Base-by-base conservation (phyloP, 2,329 filamentous ascomycete species). In the Pseudogymnoascus sp. region DNA sequence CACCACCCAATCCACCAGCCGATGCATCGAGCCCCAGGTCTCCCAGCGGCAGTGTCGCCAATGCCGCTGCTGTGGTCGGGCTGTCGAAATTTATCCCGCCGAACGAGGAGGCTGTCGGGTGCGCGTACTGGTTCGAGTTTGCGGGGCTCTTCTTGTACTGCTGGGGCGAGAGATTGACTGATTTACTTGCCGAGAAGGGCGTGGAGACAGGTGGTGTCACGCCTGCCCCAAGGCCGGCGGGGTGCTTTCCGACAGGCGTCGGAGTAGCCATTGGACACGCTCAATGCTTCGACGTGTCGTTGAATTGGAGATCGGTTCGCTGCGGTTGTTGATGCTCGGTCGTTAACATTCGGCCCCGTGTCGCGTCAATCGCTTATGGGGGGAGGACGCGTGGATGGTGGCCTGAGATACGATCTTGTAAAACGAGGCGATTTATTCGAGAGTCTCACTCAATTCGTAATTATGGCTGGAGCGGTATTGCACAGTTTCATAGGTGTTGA, bases 141-240 rank as follows among this genome's bases (percentile, higher is more conserved):
- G 83, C 84, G 0, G 85, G 84, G 5, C 84, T 86, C 69, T 85
- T 73, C 64, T 72, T 73, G 28, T 87, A 76, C 62, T 85, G 82
- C 71, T 87, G 84, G 3, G 85, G 85, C 60, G 85, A 88, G 7
- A 84, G 85, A 0, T 69, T 68, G 39, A 73, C 68, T 5, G 60
- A 80, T 78, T 8, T 68, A 25, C 68, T 69, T 23, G 80, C 77
- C 38, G 84, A 86, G 74, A 87, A 87, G 12, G 85, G 85, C 1
- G 85, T 88, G 36, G 85, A 87, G 23, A 85, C 84, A n/a, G 84
- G 84, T 12, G 85, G 85, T 5, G 85, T 87, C 2, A 82, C n/a
- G n/a, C 58, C 83, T 59, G 69, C 69, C 3, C 64, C 68, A 19
- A 68, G 64, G 5, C 64, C 38, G 19, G 65, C 41, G 35, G 62